Evolutionary conservation across 2,329 filamentous ascomycete species (phyloP), one percentile per base, ranked within the genome.

Genomic region (Cercospora sp.): DNA sequence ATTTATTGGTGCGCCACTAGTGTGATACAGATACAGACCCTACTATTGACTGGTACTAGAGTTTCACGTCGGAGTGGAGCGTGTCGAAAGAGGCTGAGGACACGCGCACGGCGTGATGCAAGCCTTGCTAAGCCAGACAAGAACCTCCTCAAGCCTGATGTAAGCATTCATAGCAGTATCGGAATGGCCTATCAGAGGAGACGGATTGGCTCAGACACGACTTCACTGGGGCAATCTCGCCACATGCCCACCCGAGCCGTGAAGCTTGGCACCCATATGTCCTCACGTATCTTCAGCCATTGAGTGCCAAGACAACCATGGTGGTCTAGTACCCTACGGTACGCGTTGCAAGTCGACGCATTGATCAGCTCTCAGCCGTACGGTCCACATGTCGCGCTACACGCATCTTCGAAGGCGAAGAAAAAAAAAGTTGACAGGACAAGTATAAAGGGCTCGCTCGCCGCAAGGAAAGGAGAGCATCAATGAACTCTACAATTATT

Each of bases 401-500:
- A n/a, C n/a, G n/a, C n/a, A n/a, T n/a, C n/a, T n/a, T n/a, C n/a
- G n/a, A n/a, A n/a, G n/a, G n/a, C n/a, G n/a, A n/a, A n/a, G n/a
- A n/a, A n/a, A n/a, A n/a, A n/a, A n/a, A n/a, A n/a, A n/a, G n/a
- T n/a, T n/a, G n/a, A n/a, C n/a, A n/a, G n/a, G n/a, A n/a, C n/a
- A n/a, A n/a, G n/a, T 45, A 45, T 45, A 45, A 42, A 45, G n/a
- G 6, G 3, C n/a, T 18, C 6, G n/a, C 40, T 45, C 31, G 40
- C 40, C 40, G 40, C 40, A 18, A 18, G 18, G 12, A 26, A 12
- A n/a, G 57, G 18, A 42, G 8, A 20, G 12, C 33, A 61, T 45
- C 59, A 48, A 61, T 61, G 33, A 30, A 61, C 20, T 26, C 55
- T n/a, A 13, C 63, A 5, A 60, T 65, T 26, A 20, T 60, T 36